Conservation (phyloP, 306 rosid species). For the Pyrus pyrifolia region DNA sequence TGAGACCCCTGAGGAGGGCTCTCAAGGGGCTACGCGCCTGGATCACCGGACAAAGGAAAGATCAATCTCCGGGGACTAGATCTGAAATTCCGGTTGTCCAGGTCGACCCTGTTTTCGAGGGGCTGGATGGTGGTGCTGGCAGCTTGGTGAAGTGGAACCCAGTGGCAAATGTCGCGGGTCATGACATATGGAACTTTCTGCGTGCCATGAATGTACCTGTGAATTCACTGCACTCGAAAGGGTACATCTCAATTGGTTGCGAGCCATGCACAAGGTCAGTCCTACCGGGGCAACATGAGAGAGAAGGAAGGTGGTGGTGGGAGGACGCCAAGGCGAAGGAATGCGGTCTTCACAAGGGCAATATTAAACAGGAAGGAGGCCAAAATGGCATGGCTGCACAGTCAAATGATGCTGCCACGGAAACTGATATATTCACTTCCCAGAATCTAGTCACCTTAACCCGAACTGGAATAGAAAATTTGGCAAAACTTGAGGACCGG, state of each 20-base stretch:
- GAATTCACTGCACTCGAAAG: slow-evolving; percentile 75
- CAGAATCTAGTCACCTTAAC: slow-evolving; percentile 49
- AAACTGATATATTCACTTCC: slow-evolving; percentile 55
- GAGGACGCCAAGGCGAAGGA: slow-evolving; percentile 95
- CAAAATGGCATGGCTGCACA: slow-evolving; percentile 33
- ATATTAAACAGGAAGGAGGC: slow-evolving; percentile 47
- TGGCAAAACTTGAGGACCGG: slow-evolving; percentile 50
- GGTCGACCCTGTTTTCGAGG: slow-evolving; percentile 83
- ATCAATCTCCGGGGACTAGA: slow-evolving; percentile 89
- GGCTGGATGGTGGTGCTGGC: slow-evolving; percentile 79
- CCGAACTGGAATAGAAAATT: slow-evolving; percentile 72
- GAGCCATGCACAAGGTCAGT: slow-evolving; percentile 98
- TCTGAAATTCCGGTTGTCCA: slow-evolving; percentile 79
- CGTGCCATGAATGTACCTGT: slow-evolving; percentile 80
- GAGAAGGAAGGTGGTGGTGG: slow-evolving; percentile 99
- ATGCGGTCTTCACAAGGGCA: slow-evolving; percentile 98
- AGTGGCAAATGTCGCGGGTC: slow-evolving; percentile 64
- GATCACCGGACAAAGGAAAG: slow-evolving; percentile 94
- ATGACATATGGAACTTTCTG: slow-evolving; percentile 71
- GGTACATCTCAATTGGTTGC: slow-evolving; percentile 80
- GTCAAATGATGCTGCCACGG: slow-evolving; percentile 29
- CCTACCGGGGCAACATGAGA: slow-evolving; percentile 94
- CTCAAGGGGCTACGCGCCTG: slow-evolving; percentile 86
- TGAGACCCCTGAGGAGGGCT: slow-evolving; percentile 84
- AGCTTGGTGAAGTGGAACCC: slow-evolving; percentile 98